phyloP scores from a whole-genome alignment of 1,139 yeast genomes.

The Candida sojae region DNA sequence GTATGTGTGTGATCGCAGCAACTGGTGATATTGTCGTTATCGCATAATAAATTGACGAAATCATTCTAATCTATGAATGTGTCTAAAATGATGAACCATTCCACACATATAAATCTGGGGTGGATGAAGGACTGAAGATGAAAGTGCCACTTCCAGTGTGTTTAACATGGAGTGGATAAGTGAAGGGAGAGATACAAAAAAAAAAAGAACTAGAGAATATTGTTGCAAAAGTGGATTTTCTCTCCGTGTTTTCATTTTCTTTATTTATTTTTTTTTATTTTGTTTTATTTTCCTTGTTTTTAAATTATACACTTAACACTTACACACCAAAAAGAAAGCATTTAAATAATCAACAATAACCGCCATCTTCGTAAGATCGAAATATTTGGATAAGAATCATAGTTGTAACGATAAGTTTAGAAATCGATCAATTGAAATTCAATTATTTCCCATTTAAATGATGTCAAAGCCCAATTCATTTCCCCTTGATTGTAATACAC shows the following conservation, averaged over 20 bases:
- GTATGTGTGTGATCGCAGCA: not conserved
- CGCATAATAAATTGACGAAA: not conserved
- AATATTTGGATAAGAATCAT: not conserved
- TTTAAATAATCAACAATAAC: slow-evolving; percentile 4
- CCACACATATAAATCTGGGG: not conserved
- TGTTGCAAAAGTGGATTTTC: slow-evolving; percentile 1
- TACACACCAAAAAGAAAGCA: slow-evolving; percentile 1
- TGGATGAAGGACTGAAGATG: too few species aligned
- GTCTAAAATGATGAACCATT: not conserved
- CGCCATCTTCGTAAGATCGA: not conserved
- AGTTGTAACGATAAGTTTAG: not conserved
- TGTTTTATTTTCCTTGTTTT: not conserved
- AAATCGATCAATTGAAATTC: not conserved
- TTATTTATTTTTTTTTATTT: too few species aligned
- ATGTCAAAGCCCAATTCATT: slow-evolving; percentile 9
- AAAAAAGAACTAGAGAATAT: not conserved
- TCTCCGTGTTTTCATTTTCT: not conserved
- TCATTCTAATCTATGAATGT: not conserved
- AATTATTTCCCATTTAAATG: not conserved
- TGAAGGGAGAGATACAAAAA: not conserved
- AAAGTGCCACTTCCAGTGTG: not conserved
- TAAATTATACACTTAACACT: not conserved
- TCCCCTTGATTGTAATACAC: slow-evolving; percentile 18
- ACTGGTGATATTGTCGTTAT: not conserved
- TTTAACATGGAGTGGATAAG: not conserved